Evolutionary conservation across 148 eudicot genomes (phyloP), one percentile per base, ranked within the genome.

Genomic region (Camellia lanceoleosa): DNA sequence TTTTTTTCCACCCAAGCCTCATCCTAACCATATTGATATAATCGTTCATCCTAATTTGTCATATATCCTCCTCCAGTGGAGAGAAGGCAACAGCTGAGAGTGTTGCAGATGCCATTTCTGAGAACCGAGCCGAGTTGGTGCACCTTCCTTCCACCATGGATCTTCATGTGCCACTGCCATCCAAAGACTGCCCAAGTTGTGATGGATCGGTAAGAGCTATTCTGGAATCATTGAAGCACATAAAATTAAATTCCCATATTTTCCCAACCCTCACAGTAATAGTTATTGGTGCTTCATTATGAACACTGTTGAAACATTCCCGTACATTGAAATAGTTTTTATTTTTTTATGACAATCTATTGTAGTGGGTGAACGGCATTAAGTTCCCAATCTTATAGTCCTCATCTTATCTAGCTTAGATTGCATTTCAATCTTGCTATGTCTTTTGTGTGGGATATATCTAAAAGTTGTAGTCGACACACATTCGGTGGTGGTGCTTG

Each of bases 161-260:
- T 86, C 84, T 89, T 74, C 86, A 92, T 75, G 78, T 86, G 12
- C 97, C 93, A 59, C 84, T 95, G 86, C 97, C 97, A 75, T 84
- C 94, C 23, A 93, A 93, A 84, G 93, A 93, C 49, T 95, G 98
- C 68, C 93, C 96, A 61, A 82, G 79, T 84, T 95, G 98, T 88
- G 91, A 93, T 80, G 98, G 94, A 87, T 85, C 97, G 12, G 97
- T 93, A 78, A 90, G 94, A 80, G 46, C 62, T 82, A 61, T 74
- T 23, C 63, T 69, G 1, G 38, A 30, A 30, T 30, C 38, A 30
- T 30, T 52, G 38, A n/a, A 60, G 68, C 54, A 70, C 13, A 18
- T 60, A 7, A 30, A 74, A 61, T 46, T 58, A n/a, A 73, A 52
- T 64, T 67, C 16, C 0, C 38, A 12, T 16, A 60, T n/a, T 18